These are phyloP conservation scores for Phylloporus sp. DNA, from an alignment of 768 basidiomycete species.

Conservation along the genomic window DNA sequence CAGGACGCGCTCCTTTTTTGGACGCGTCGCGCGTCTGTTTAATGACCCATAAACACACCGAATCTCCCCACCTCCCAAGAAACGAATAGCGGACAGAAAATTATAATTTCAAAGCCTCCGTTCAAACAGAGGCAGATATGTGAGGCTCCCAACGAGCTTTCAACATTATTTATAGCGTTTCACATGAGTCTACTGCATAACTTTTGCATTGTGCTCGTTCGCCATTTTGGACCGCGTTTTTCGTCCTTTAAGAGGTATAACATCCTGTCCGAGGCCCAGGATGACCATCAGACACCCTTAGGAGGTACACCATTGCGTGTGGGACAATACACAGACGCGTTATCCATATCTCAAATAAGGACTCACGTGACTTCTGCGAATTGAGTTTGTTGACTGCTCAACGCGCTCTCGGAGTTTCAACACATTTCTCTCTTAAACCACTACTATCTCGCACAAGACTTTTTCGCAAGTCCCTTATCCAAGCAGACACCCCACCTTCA, in stretches of 20 bases:
- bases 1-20: constrained; percentile 39
- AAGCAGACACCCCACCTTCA: constrained; percentile 11
- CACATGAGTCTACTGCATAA: constrained; percentile 7
- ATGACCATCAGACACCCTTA: constrained; percentile 1
- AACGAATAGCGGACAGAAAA: constrained; percentile 29
- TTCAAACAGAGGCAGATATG: constrained; percentile 15
- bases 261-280: constrained; percentile 6
- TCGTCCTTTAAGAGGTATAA: constrained; percentile 10
- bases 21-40: constrained; percentile 31
- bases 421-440: constrained; percentile 42
- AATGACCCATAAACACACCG: constrained; percentile 26
- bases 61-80: constrained; percentile 27
- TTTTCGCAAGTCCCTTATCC: constrained; percentile 15
- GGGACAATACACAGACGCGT: constrained; percentile 10
- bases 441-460: constrained; percentile 40
- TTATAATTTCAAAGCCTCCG: constrained; percentile 16
- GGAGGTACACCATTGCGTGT: neutral
- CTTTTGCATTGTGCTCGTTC: constrained; percentile 13
- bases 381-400: constrained; percentile 39
- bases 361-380: constrained; percentile 37
- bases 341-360: constrained; percentile 31
- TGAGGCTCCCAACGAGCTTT: constrained; percentile 13
- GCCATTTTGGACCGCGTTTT: constrained; percentile 13
- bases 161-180: constrained; percentile 18
- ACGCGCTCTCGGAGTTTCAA: constrained; percentile 41